These are phyloP conservation scores for Monilinia polystroma DNA, from an alignment of 2,329 filamentous ascomycete species.

Conservation along the genomic window DNA sequence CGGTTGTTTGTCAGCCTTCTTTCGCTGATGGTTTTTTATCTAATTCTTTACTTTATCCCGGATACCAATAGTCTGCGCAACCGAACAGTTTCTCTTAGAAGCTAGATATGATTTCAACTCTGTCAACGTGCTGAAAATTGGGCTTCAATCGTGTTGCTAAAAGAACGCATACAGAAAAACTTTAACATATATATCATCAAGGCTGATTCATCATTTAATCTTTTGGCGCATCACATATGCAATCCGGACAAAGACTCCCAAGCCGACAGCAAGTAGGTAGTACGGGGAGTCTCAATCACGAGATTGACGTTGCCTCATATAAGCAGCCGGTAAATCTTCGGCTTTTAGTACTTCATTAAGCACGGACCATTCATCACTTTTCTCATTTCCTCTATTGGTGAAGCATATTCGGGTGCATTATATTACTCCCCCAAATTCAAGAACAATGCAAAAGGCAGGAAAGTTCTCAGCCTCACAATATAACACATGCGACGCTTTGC, in stretches of 20 bases:
- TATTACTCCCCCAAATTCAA: not conserved
- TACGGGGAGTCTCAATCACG: too few relatives aligned
- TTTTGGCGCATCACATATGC: too few relatives aligned
- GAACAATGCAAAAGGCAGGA: not conserved
- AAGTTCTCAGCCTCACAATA: not conserved
- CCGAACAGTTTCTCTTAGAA: not conserved
- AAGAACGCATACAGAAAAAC: not conserved
- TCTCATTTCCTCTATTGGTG: not conserved
- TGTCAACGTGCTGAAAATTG: not conserved
- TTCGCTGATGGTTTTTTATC: not conserved
- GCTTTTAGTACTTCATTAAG: not conserved
- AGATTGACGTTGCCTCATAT: not conserved
- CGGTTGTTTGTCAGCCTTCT: not conserved
- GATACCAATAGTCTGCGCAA: not conserved
- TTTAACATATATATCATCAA: not conserved
- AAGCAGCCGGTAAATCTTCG: not conserved
- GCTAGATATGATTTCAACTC: not conserved
- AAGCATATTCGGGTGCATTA: not conserved
- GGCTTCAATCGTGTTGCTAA: too few relatives aligned
- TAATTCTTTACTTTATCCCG: not conserved
- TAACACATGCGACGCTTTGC: not conserved
- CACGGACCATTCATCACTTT: not conserved
- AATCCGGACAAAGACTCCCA: too few relatives aligned
- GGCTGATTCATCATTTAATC: not conserved
- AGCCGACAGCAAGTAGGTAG: too few relatives aligned